Percentiles rank a stretch among this genome's conserved stretches.
These are phyloP conservation scores for Musa balbisiana DNA, from an alignment of 202 grass and related monocot genomes.

Conservation along the genomic window DNA sequence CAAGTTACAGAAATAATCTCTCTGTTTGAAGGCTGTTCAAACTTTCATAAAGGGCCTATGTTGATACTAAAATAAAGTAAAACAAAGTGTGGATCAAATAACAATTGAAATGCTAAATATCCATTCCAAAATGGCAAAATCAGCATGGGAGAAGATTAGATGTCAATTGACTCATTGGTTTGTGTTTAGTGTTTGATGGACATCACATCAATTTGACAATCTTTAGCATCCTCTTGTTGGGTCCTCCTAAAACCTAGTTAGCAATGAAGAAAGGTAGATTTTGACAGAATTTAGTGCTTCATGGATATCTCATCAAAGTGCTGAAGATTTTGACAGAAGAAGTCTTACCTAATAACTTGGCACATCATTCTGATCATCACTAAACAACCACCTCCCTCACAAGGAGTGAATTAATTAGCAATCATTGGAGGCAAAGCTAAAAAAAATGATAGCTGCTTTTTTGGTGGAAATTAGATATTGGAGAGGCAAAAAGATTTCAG, in stretches of 20 bases:
- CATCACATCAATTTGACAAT: not conserved
- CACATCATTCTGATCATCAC: not conserved
- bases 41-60: too few relatives aligned
- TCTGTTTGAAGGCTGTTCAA: too few relatives aligned
- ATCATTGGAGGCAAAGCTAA: not conserved
- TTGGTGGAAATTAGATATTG: not conserved
- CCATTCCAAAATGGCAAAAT: too few relatives aligned
- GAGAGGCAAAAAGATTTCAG: not conserved
- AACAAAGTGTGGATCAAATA: too few relatives aligned
- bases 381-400: not conserved
- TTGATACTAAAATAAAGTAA: too few relatives aligned
- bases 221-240: not conserved
- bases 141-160: not conserved
- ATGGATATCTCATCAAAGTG: not conserved
- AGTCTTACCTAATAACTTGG: not conserved
- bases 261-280: not conserved
- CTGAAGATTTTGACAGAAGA: not conserved
- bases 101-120: too few relatives aligned
- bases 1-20: too few relatives aligned
- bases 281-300: not conserved
- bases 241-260: not conserved
- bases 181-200: too few relatives aligned
- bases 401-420: not conserved
- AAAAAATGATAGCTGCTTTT: not conserved
- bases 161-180: not conserved